Evolutionary conservation across 139 green algal genomes (phyloP).

Genomic region (Chlamydomonas sp.): DNA sequence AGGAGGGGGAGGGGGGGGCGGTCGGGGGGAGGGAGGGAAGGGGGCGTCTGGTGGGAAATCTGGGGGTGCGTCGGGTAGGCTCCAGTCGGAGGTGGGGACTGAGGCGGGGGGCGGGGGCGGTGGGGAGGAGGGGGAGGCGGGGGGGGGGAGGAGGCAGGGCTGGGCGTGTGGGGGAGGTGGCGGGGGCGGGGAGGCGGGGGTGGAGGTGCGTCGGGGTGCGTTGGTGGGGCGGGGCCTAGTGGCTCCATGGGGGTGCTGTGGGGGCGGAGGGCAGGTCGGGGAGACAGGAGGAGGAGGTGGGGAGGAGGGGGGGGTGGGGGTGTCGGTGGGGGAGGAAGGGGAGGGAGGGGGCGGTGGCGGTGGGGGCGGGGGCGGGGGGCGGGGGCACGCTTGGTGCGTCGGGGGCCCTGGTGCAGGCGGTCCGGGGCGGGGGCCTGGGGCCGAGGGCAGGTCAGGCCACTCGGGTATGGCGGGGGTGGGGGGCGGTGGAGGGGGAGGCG

Average conservation of each 20-base stretch:
- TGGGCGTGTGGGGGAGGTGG: conserved; percentile 8
- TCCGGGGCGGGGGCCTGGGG: not conserved
- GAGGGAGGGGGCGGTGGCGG: no score
- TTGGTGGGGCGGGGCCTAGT: not conserved
- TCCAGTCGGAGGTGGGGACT: no score
- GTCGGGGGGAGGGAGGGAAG: not conserved
- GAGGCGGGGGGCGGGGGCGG: no score
- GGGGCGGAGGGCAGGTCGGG: not conserved
- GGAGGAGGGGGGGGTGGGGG: no score
- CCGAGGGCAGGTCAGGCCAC: not conserved
- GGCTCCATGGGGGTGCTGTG: no score
- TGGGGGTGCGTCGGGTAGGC: no score
- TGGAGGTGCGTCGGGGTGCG: not conserved
- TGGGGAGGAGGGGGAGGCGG: conserved; percentile 14
- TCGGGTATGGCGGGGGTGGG: not conserved
- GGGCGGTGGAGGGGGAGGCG: not conserved
- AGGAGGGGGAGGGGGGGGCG: not conserved
- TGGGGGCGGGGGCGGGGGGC: no score
- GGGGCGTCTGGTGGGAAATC: no score
- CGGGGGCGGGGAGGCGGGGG: conserved; percentile 7
- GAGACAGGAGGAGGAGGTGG: not conserved
- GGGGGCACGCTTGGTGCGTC: no score
- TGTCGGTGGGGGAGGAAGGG: no score
- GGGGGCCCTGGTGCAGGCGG: not conserved
- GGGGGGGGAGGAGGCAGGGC: not conserved